Percentiles rank a stretch among this genome's conserved stretches.
Evolutionary conservation across 306 rosid species (phyloP).

Genomic region (Betula pendula): DNA sequence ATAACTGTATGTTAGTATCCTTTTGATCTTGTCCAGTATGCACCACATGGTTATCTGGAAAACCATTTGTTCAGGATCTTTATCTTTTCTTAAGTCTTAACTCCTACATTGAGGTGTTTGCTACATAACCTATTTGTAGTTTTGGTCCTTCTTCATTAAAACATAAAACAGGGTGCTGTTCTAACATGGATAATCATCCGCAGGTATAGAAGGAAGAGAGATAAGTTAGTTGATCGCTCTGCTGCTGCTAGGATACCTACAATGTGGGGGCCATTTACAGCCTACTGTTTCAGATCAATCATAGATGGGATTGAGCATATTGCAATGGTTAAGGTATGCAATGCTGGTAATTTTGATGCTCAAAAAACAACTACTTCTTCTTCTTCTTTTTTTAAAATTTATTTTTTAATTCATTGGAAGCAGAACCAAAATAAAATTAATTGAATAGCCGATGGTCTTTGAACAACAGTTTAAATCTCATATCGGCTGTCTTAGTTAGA

Average conservation of each 20-base stretch:
- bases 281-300: conserved; percentile 79
- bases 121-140: conserved; percentile 19
- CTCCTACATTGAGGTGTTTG: background rate
- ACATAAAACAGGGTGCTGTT: conserved; percentile 6
- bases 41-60: background rate
- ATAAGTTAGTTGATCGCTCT: conserved; percentile 59
- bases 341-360: conserved; percentile 10
- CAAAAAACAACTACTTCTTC: background rate
- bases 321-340: conserved; percentile 95
- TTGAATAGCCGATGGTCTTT: background rate
- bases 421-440: background rate
- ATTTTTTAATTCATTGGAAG: background rate
- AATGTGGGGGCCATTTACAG: conserved; percentile 87
- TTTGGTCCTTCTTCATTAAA: conserved; percentile 19
- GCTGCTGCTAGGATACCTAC: conserved; percentile 88
- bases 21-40: background rate
- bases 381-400: background rate
- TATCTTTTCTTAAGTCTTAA: background rate
- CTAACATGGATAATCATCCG: conserved; percentile 17
- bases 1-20: background rate
- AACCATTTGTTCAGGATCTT: background rate
- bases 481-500: background rate
- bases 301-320: conserved; percentile 91
- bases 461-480: background rate
- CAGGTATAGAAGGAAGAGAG: conserved; percentile 96